Conservation (phyloP, 2,329 filamentous ascomycete genomes). For the Chaetomium olivaceum region DNA sequence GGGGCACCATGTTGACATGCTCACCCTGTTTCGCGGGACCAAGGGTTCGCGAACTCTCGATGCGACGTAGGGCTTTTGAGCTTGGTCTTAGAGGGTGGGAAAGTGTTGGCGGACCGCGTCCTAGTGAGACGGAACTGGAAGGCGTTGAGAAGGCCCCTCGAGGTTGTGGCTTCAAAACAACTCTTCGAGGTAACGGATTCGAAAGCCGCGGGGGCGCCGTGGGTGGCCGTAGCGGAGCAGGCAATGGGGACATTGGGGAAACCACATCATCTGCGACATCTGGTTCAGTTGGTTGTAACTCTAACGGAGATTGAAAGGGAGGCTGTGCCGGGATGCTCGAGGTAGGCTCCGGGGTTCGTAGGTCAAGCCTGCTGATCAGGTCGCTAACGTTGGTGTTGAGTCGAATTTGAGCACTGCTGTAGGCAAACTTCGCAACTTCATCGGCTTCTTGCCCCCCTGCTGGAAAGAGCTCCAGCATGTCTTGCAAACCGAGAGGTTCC, state of each 20-base stretch:
- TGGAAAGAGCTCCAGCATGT: constrained; percentile 28
- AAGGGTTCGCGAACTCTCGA: constrained; percentile 28
- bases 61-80: constrained; percentile 19
- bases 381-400: constrained; percentile 21
- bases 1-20: background rate
- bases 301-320: background rate
- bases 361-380: constrained; percentile 13
- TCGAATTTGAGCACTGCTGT: constrained; percentile 17
- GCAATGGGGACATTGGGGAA: constrained; percentile 13
- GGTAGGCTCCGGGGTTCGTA: background rate
- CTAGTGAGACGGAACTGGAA: background rate
- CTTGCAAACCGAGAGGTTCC: constrained; percentile 19
- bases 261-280: constrained; percentile 4
- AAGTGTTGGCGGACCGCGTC: background rate
- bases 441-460: constrained; percentile 5
- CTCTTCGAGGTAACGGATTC: background rate
- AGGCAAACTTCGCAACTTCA: constrained; percentile 19
- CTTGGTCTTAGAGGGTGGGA: background rate
- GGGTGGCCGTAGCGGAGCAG: constrained; percentile 1
- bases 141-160: background rate
- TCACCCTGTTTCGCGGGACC: background rate
- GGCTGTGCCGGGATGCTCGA: background rate
- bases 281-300: background rate
- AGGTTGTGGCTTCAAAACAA: background rate
- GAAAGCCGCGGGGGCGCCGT: background rate